Percentiles rank a stretch among this genome's conserved stretches.
These are phyloP conservation scores for Naganishia vaughanmartiniae DNA, from an alignment of 768 basidiomycete genomes.

Conservation along the genomic window DNA sequence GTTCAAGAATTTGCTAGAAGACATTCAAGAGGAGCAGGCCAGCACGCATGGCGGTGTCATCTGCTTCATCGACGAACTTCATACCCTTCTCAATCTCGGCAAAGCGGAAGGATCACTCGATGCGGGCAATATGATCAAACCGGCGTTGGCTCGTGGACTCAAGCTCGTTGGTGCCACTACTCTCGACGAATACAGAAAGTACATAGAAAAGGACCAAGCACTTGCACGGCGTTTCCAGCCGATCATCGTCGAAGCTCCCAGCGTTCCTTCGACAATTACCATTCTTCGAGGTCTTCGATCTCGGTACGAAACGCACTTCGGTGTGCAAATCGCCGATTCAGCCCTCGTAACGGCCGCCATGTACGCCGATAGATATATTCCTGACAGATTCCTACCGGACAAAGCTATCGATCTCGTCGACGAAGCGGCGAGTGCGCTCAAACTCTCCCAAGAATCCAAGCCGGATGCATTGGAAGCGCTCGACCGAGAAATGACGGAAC, in stretches of 20 bases:
- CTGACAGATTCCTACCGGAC: slow-evolving; percentile 82
- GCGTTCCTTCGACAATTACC: slow-evolving; percentile 60
- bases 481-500: slow-evolving; percentile 76
- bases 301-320: slow-evolving; percentile 86
- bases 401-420: slow-evolving; percentile 79
- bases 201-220: slow-evolving; percentile 86
- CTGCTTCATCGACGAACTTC: slow-evolving; percentile 92
- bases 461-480: slow-evolving; percentile 79
- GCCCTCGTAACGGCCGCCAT: slow-evolving; percentile 87
- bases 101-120: slow-evolving; percentile 90
- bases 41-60: slow-evolving; percentile 64
- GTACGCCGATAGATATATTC: slow-evolving; percentile 78
- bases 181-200: slow-evolving; percentile 84
- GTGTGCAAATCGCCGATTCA: slow-evolving; percentile 83
- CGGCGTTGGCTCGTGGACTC: slow-evolving; percentile 78
- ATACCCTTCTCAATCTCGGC: slow-evolving; percentile 79
- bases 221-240: slow-evolving; percentile 89
- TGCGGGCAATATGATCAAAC: slow-evolving; percentile 85
- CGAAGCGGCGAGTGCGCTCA: slow-evolving; percentile 81
- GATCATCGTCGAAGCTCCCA: slow-evolving; percentile 81
- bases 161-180: slow-evolving; percentile 90
- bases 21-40: slow-evolving; percentile 69
- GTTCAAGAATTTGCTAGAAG: slow-evolving; percentile 82
- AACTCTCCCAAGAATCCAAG: slow-evolving; percentile 76
- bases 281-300: slow-evolving; percentile 82